These are phyloP conservation scores for Fusarium subglutinans DNA, from an alignment of 2,329 filamentous ascomycete genomes.

Conservation along the genomic window DNA sequence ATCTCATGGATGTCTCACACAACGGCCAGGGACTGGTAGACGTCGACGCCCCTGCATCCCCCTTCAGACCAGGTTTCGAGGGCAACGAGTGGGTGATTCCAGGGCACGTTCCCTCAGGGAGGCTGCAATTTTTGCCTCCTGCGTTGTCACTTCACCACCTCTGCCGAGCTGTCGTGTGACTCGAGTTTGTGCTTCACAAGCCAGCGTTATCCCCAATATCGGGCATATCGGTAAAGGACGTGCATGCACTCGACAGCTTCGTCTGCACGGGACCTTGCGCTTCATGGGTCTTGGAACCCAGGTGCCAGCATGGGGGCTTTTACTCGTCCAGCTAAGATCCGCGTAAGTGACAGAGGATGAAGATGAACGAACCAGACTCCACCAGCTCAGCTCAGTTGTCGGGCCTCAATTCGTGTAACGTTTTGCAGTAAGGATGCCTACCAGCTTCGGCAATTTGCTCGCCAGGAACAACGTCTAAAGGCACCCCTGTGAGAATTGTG, in stretches of 20 bases:
- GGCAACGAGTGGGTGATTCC: slow-evolving; percentile 20
- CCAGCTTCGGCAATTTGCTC: slow-evolving; percentile 3
- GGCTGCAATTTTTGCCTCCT: slow-evolving; percentile 26
- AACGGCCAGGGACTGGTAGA: slow-evolving; percentile 19
- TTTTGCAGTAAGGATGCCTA: background rate
- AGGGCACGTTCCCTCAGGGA: slow-evolving; percentile 10
- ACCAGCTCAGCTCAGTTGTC: background rate
- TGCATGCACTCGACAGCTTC: slow-evolving; percentile 8
- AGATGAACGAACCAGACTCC: slow-evolving; percentile 1
- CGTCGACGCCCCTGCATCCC: slow-evolving; percentile 23
- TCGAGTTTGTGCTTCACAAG: background rate
- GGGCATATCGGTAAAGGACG: background rate
- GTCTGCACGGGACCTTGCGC: slow-evolving; percentile 8
- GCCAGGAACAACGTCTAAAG: background rate
- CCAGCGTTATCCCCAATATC: background rate
- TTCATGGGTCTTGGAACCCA: slow-evolving; percentile 9
- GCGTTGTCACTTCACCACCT: slow-evolving; percentile 16
- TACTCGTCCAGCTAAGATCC: slow-evolving; percentile 15
- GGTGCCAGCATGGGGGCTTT: slow-evolving; percentile 20
- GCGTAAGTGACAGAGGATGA: slow-evolving; percentile 24
- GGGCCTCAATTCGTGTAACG: background rate
- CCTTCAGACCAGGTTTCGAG: slow-evolving; percentile 19
- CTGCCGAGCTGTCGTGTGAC: slow-evolving; percentile 5
- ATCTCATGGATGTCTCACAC: slow-evolving; percentile 29
- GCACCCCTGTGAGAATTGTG: slow-evolving; percentile 18